These are phyloP conservation scores for Mortierella sp. DNA, from an alignment of 371 early-diverging fungal species.

Conservation along the genomic window DNA sequence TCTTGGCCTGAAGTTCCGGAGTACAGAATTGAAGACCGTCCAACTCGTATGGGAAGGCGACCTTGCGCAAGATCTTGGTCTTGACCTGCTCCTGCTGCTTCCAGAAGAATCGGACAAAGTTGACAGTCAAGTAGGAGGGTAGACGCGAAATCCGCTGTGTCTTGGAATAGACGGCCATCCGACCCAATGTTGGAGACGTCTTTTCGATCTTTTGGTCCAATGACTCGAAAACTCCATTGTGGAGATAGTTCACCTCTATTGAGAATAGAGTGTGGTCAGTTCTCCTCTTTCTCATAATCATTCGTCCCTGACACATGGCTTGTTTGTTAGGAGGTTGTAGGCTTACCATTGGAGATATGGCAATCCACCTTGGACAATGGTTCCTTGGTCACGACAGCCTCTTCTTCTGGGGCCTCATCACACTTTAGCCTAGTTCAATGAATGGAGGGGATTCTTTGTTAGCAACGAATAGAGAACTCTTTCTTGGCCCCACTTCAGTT, in stretches of 20 bases:
- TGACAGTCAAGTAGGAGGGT: constrained; percentile 90
- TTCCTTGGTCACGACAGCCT: constrained; percentile 66
- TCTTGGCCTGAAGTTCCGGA: constrained; percentile 82
- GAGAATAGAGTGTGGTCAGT: too few relatives aligned
- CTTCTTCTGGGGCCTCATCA: constrained; percentile 86
- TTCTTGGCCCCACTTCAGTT: not conserved
- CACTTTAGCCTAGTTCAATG: constrained; percentile 70
- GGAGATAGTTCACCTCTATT: constrained; percentile 74
- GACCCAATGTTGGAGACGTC: constrained; percentile 81
- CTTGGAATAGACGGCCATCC: constrained; percentile 84
- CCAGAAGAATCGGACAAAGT: constrained; percentile 98
- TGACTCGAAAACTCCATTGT: constrained; percentile 67
- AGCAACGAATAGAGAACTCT: not conserved
- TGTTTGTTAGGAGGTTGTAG: too few relatives aligned
- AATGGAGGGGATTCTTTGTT: not conserved
- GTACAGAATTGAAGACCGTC: constrained; percentile 91
- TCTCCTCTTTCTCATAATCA: too few relatives aligned
- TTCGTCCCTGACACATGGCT: too few relatives aligned
- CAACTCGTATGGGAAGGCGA: constrained; percentile 93
- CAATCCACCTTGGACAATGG: constrained; percentile 86
- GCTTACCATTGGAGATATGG: constrained; percentile 78
- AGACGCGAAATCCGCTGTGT: constrained; percentile 81
- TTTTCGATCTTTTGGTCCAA: constrained; percentile 91
- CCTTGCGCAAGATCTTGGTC: constrained; percentile 93
- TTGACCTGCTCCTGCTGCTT: constrained; percentile 84